Base-by-base conservation (phyloP, 2,329 filamentous ascomycete genomes). In the Penicillium sp. region DNA sequence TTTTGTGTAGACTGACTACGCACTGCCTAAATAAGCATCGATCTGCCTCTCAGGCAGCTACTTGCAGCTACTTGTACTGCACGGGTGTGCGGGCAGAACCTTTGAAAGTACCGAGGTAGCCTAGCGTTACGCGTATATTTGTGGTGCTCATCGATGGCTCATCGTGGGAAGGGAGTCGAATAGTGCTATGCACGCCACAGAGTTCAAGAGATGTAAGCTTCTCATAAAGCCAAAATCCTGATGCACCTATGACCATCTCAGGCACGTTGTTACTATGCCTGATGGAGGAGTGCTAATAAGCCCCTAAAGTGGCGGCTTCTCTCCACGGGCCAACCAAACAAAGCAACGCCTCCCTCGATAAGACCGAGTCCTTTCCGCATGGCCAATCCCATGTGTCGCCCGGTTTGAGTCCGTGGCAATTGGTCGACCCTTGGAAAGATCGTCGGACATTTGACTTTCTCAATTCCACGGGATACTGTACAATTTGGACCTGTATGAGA, bases 311-410 rank as follows among this genome's bases (percentile, higher is more conserved):
- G 32, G 32, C 34, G n/a, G 21, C 58, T 63, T 63, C 47, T 57
- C 49, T 54, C 58, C 63, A 65, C 63, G 63, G 62, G 58, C 63
- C 63, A 65, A 65, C 63, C 63, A 65, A 24, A 57, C 45, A 38
- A 46, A 50, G 52, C 21, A 49, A 21, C 50, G 43, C 43, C 51
- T 36, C 54, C 42, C 44, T 65, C 54, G 63, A 65, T 63, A 65
- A 65, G 57, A 52, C 58, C 49, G 55, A 54, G 60, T 57, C 63
- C 59, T 58, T 59, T 59, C 42, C 49, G 14, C 34, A 38, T 24
- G 38, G 54, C 62, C 63, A 65, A 64, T 64, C 61, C 55, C 46
- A 47, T 46, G 48, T 39, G 40, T n/a, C 21, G 27, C 43, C 43
- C 44, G 43, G 47, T 42, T 49, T 43, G n/a, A 27, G 18, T 47